Conservation (phyloP, 108 stramenopile species). For the Nannochloropsis salina region DNA sequence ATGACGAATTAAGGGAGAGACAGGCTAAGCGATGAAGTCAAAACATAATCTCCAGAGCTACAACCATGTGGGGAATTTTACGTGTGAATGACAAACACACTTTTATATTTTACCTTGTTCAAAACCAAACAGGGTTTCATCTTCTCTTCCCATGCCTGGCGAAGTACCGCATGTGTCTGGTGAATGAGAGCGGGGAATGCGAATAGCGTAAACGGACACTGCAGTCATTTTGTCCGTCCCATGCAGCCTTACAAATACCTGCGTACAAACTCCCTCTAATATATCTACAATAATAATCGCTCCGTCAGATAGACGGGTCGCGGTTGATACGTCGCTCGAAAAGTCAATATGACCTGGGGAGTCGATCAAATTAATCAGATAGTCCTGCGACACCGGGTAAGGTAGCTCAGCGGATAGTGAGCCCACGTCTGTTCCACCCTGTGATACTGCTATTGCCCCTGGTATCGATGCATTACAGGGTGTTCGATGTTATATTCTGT, state of each 20-base stretch:
- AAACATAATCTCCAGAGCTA: background rate
- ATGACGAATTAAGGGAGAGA: background rate
- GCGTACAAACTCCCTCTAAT: slow-evolving; percentile 49
- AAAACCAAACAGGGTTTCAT: slow-evolving; percentile 72
- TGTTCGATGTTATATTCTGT: no score
- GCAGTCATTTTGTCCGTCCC: background rate
- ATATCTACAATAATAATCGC: slow-evolving; percentile 90
- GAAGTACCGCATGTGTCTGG: slow-evolving; percentile 88
- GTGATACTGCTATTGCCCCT: background rate
- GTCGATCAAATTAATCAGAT: slow-evolving; percentile 86
- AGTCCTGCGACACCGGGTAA: slow-evolving; percentile 39
- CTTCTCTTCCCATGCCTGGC: slow-evolving; percentile 79
- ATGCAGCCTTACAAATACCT: background rate
- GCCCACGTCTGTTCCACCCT: background rate
- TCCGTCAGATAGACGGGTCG: slow-evolving; percentile 83
- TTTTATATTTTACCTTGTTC: slow-evolving; percentile 39
- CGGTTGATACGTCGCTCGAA: slow-evolving; percentile 81
- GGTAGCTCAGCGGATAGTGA: background rate
- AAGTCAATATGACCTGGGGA: slow-evolving; percentile 98
- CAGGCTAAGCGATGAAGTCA: no score
- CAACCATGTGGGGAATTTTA: background rate
- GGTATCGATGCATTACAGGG: background rate
- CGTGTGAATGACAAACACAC: background rate
- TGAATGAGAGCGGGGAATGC: background rate
- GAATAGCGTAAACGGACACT: background rate